Conservation (phyloP, 306 rosid genomes). For the Pueraria montana region DNA sequence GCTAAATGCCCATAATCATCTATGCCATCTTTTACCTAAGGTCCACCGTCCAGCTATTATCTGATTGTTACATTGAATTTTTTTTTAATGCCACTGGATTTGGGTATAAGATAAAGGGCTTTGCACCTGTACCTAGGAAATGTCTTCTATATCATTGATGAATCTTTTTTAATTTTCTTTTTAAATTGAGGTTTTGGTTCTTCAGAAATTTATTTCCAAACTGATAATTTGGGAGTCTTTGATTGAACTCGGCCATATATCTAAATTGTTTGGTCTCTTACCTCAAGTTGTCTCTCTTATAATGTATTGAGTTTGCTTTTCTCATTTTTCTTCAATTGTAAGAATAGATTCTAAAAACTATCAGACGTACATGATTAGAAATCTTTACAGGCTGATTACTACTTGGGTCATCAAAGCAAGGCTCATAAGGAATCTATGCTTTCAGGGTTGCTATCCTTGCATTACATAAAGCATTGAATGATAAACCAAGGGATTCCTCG, state of each 20-base stretch:
- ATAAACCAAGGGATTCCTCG: slow-evolving; percentile 70
- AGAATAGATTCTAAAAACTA: slow-evolving; percentile 23
- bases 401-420: slow-evolving; percentile 46
- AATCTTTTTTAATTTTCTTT: not conserved
- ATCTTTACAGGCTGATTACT: slow-evolving; percentile 34
- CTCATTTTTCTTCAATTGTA: slow-evolving; percentile 16
- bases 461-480: slow-evolving; percentile 76
- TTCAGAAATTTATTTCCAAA: slow-evolving; percentile 18
- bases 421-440: slow-evolving; percentile 51
- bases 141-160: not conserved
- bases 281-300: slow-evolving; percentile 1
- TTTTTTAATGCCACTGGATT: not conserved
- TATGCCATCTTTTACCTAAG: slow-evolving; percentile 21
- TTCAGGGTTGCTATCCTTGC: slow-evolving; percentile 91
- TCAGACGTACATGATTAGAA: slow-evolving; percentile 1
- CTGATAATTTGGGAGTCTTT: slow-evolving; percentile 2
- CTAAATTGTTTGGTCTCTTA: slow-evolving; percentile 35
- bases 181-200: slow-evolving; percentile 5
- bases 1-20: not conserved
- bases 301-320: not conserved
- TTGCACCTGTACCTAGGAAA: not conserved
- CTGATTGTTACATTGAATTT: not conserved
- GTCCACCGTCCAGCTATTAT: not conserved
- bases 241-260: slow-evolving; percentile 16
- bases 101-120: not conserved